phyloP scores from a whole-genome alignment of 306 rosid genomes.

The Carpinus fangiana region DNA sequence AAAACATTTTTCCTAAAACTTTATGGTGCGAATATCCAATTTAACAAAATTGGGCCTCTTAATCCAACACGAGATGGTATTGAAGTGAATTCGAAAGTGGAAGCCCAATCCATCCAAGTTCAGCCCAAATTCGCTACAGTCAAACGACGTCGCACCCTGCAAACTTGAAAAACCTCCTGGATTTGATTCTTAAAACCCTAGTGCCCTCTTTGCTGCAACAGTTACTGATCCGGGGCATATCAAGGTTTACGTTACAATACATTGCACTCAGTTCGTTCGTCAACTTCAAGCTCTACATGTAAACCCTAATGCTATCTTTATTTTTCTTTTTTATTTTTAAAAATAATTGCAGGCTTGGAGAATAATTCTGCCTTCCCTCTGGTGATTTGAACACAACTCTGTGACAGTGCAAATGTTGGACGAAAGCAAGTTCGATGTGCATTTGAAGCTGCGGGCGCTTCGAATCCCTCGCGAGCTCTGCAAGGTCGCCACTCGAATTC shows the following conservation, averaged over 20 bases:
- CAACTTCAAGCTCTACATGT: not conserved
- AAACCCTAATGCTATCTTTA: not conserved
- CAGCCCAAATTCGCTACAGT: not conserved
- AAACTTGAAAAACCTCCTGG: not conserved
- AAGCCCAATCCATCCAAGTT: not conserved
- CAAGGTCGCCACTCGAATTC: constrained; percentile 67
- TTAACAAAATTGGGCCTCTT: not conserved
- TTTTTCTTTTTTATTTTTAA: not conserved
- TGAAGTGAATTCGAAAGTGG: not conserved
- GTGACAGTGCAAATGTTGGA: constrained; percentile 49
- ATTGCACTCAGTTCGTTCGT: no score
- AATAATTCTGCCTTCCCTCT: not conserved
- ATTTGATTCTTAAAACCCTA: not conserved
- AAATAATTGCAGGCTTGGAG: not conserved
- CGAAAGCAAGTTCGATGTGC: constrained; percentile 66
- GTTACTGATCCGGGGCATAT: not conserved
- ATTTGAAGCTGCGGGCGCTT: constrained; percentile 70
- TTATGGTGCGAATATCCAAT: no score
- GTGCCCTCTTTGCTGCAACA: not conserved
- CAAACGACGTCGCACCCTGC: not conserved
- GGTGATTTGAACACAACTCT: not conserved
- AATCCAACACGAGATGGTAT: not conserved
- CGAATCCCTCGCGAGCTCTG: constrained; percentile 88
- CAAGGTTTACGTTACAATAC: not conserved
- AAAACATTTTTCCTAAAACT: not conserved